A percentile compares a stretch with the other conserved stretches of the same genome.
Evolutionary conservation across 192 early-diverging fungal species (phyloP).

Genomic region (Coemansia sp.): DNA sequence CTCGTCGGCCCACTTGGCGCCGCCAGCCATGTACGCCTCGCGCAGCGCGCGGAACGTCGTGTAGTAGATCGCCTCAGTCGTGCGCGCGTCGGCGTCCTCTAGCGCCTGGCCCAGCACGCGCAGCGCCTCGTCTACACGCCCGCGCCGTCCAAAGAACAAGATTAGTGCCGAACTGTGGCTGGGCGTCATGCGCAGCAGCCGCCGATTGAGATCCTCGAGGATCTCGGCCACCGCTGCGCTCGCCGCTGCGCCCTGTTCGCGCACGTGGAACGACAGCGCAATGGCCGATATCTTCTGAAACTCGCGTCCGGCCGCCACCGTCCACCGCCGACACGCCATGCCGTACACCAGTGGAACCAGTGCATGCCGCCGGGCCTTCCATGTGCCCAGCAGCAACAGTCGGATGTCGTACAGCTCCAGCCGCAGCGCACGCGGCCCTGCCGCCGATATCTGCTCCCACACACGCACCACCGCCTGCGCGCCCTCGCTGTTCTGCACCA

Average conservation of each 20-base stretch:
- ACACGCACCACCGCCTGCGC: constrained; percentile 17
- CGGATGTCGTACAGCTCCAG: constrained; percentile 29
- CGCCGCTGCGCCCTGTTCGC: constrained; percentile 16
- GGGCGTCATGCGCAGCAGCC: constrained; percentile 20
- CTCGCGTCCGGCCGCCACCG: constrained; percentile 1
- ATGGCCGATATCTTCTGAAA: constrained; percentile 38
- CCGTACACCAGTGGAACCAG: constrained; percentile 36
- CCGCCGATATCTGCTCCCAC: constrained; percentile 21
- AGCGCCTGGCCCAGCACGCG: constrained; percentile 35
- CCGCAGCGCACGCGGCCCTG: constrained; percentile 13
- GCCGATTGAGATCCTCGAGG: constrained; percentile 30
- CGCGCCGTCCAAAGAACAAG: constrained; percentile 33
- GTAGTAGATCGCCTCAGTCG: constrained; percentile 36
- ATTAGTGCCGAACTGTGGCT: constrained; percentile 45
- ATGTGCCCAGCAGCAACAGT: constrained; percentile 39
- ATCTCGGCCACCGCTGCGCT: constrained; percentile 12
- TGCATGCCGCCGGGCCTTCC: constrained; percentile 36
- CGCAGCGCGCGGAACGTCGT: constrained; percentile 35
- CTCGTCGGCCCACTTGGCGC: background rate
- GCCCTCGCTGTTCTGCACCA: constrained; percentile 16
- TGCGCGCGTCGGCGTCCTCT: constrained; percentile 18
- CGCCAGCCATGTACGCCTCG: constrained; percentile 4
- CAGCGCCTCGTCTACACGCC: constrained; percentile 29
- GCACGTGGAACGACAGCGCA: constrained; percentile 41
- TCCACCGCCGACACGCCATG: constrained; percentile 19